phyloP scores from a whole-genome alignment of 2,329 filamentous ascomycete genomes.

The Trichocomaceae sp. region DNA sequence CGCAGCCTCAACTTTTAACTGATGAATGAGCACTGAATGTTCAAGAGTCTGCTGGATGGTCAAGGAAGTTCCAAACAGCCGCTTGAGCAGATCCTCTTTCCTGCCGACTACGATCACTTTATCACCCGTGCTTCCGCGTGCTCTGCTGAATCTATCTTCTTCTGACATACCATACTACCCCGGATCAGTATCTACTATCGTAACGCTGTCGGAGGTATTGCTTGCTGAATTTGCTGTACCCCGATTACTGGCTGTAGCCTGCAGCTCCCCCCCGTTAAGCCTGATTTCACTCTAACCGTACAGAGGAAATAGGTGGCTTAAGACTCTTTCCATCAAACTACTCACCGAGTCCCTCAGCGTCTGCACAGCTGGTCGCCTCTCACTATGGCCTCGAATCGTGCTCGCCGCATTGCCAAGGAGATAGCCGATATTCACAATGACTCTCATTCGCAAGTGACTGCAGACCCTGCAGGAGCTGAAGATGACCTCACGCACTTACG shows the following conservation, averaged over 20 bases:
- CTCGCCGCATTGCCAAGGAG: slow-evolving; percentile 49
- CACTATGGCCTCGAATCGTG: slow-evolving; percentile 51
- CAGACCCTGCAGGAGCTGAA: slow-evolving; percentile 54
- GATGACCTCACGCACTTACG: slow-evolving; percentile 74
- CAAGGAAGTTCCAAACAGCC: neutral
- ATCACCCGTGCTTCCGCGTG: neutral
- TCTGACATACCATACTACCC: neutral
- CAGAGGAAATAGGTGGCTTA: too few relatives aligned
- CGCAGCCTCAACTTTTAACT: too few relatives aligned
- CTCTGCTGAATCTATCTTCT: neutral
- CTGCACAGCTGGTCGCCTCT: neutral
- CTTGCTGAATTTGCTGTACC: neutral
- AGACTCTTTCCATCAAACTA: neutral
- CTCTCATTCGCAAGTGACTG: slow-evolving; percentile 67
- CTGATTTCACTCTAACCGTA: neutral
- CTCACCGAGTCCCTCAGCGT: slow-evolving; percentile 10
- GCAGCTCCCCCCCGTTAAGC: neutral
- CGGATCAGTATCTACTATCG: neutral
- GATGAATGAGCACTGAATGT: neutral
- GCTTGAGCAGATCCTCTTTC: too few relatives aligned
- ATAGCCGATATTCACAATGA: slow-evolving; percentile 53
- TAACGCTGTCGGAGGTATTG: neutral
- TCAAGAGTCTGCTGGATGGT: neutral
- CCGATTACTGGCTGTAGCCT: neutral
- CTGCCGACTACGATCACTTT: neutral